These are phyloP conservation scores for Sphaerulina musiva DNA, from an alignment of 2,329 filamentous ascomycete species.

Conservation along the genomic window DNA sequence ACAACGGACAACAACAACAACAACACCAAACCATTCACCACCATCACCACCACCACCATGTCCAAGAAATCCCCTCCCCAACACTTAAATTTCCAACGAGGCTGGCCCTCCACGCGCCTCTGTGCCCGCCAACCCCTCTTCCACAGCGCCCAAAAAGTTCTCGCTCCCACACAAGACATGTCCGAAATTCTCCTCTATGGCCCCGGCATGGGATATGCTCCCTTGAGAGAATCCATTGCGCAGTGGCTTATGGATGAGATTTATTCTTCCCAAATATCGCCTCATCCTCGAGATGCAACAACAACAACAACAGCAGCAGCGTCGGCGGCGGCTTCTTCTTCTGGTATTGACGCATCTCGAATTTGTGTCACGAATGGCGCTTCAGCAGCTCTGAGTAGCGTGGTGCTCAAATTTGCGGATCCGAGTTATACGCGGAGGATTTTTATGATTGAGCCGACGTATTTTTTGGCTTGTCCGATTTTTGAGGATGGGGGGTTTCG, in stretches of 20 bases:
- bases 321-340: no score
- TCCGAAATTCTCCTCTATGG: conserved; percentile 13
- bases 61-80: no score
- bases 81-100: background rate
- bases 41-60: no score
- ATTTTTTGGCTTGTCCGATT: conserved; percentile 72
- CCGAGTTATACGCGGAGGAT: conserved; percentile 65
- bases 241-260: no score
- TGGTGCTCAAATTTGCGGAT: conserved; percentile 75
- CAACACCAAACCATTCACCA: no score
- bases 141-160: conserved; percentile 7
- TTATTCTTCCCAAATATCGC: no score
- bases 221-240: conserved; percentile 9
- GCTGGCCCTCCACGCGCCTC: background rate
- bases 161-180: conserved; percentile 10
- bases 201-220: conserved; percentile 8
- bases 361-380: conserved; percentile 81
- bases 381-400: conserved; percentile 69
- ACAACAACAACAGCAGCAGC: no score
- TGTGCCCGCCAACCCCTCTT: background rate
- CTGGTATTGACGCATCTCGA: conserved; percentile 28
- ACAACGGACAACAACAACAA: no score
- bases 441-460: conserved; percentile 76
- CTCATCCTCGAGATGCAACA: no score
- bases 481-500: conserved; percentile 74